Base-by-base conservation (phyloP, 2,329 filamentous ascomycete species). In the Penicillium sp. region DNA sequence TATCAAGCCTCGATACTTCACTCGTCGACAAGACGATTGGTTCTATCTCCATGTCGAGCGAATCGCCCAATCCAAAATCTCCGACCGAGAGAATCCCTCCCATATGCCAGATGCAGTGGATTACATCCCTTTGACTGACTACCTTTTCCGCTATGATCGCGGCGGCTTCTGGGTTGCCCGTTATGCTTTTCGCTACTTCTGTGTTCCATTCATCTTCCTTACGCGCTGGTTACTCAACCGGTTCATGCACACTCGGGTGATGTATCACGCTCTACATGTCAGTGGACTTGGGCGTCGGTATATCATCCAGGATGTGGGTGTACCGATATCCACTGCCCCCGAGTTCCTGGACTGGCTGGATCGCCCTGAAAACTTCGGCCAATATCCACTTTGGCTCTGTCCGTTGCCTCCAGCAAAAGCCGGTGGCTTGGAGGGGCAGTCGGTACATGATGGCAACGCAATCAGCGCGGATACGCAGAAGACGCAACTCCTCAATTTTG, bases 131-230 rank as follows among this genome's bases (percentile, higher is more conserved):
- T 56, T 74, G 2, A 60, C 60, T 8, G 70, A 72, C 57, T 75
- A 74, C 44, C 61, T 74, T 18, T 75, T 75, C 61, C 72, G 74
- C 5, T 76, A 87, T 62, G 84, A 88, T 63, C 76, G 85, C 2
- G 85, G 83, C 10, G 83, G 80, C 0, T 88, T 88, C 70, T 88
- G 85, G 85, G 81, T 81, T 0, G 85, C 82, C 3, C 71, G 74
- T 2, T 83, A 81, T 27, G 84, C 84, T 1, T 88, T 84, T 69
- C 71, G 78, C 3, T 87, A 86, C 64, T 86, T 86, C 70, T 62
- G 76, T 9, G 78, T 79, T 0, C 85, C 84, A 0, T 87, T 87
- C 73, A 86, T 80, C 58, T 73, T 70, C 11, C 65, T 85, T 44
- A 84, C 82, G 0, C 79, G 85, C 3, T 84, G 78, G 72, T 66